Conservation (phyloP, 768 basidiomycete genomes). For the Amylocystis lapponica region DNA sequence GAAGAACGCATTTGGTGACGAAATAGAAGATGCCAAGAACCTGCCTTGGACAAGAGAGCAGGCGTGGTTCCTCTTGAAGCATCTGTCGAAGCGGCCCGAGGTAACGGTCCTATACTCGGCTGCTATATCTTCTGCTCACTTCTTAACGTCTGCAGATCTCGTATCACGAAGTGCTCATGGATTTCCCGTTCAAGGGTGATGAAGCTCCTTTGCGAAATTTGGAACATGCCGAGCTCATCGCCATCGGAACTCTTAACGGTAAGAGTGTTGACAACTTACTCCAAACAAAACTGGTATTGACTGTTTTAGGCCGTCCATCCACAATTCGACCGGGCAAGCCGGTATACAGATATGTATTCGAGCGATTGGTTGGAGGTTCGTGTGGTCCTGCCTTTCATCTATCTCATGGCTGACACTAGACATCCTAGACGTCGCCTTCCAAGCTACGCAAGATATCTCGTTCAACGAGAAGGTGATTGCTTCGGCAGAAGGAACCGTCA, state of each 20-base stretch:
- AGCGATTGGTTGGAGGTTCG: conserved; percentile 72
- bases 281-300: background rate
- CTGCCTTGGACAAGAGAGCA: conserved; percentile 85
- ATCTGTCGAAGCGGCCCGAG: conserved; percentile 65
- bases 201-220: conserved; percentile 74
- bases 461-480: conserved; percentile 65
- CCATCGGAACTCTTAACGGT: conserved; percentile 75
- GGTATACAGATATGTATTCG: conserved; percentile 80
- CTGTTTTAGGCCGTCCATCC: conserved; percentile 65
- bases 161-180: conserved; percentile 76
- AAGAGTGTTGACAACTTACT: conserved; percentile 10
- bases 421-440: conserved; percentile 64
- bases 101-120: conserved; percentile 9
- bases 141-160: conserved; percentile 45
- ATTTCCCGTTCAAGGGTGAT: conserved; percentile 90
- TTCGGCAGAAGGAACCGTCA: conserved; percentile 56
- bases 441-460: conserved; percentile 74
- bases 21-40: conserved; percentile 78
- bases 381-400: background rate
- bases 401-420: conserved; percentile 1
- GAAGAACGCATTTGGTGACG: conserved; percentile 92
- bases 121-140: background rate
- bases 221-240: conserved; percentile 86
- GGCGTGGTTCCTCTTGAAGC: conserved; percentile 78
- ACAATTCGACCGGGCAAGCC: conserved; percentile 88